These are phyloP conservation scores for Aspergillus hancockii DNA, from an alignment of 495 filamentous ascomycete genomes.

Conservation along the genomic window DNA sequence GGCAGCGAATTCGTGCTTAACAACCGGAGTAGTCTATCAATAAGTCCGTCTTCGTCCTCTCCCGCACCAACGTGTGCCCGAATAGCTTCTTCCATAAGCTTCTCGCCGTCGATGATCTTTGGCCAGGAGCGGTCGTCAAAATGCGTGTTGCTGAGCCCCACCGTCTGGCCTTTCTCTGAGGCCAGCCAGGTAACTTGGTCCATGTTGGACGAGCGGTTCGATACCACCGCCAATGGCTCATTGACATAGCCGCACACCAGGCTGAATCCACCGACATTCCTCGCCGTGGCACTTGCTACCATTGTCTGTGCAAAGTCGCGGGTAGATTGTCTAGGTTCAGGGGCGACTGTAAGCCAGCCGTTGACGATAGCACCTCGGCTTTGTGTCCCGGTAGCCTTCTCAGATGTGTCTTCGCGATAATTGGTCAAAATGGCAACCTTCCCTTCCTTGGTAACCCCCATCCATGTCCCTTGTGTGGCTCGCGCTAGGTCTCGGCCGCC, in stretches of 20 bases:
- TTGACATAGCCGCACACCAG: constrained; percentile 83
- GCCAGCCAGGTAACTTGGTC: constrained; percentile 68
- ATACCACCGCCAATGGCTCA: constrained; percentile 80
- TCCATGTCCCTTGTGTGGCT: constrained; percentile 80
- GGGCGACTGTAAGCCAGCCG: constrained; percentile 68
- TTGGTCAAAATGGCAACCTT: constrained; percentile 92
- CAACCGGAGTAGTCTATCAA: constrained; percentile 68
- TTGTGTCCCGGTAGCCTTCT: constrained; percentile 57
- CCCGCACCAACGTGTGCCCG: constrained; percentile 44
- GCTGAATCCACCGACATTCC: constrained; percentile 86
- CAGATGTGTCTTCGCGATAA: constrained; percentile 67
- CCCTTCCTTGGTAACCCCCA: constrained; percentile 82
- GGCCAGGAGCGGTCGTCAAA: constrained; percentile 77
- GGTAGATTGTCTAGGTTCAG: constrained; percentile 37
- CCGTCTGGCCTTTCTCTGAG: constrained; percentile 58
- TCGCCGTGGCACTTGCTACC: constrained; percentile 45
- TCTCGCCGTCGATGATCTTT: constrained; percentile 69
- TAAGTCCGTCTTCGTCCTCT: constrained; percentile 61
- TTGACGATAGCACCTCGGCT: constrained; percentile 86
- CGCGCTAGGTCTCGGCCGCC: constrained; percentile 70
- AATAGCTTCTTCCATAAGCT: constrained; percentile 49
- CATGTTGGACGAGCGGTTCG: constrained; percentile 70
- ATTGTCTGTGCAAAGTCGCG: constrained; percentile 69
- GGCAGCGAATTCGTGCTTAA: constrained; percentile 76
- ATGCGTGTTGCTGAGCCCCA: constrained; percentile 84